Conservation (phyloP, 2,329 filamentous ascomycete genomes). For the Cercospora sesami region DNA sequence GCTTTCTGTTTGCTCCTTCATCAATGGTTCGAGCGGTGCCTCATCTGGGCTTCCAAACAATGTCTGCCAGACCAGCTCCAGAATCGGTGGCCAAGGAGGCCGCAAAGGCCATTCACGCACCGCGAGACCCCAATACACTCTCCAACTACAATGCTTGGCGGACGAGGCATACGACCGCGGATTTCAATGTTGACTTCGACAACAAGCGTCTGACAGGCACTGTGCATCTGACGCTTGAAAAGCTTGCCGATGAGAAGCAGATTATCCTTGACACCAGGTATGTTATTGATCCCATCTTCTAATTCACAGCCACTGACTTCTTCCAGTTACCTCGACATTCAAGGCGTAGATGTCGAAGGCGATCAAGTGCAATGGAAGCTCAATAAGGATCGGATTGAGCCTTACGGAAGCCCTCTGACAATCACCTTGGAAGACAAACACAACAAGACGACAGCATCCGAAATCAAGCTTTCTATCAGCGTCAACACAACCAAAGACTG, state of each 20-base stretch:
- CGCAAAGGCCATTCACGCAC: constrained; percentile 38
- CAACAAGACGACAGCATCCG: constrained; percentile 32
- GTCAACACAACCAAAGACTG: constrained; percentile 82
- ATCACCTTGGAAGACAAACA: constrained; percentile 55
- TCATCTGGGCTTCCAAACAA: constrained; percentile 18
- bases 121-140: constrained; percentile 77
- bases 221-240: constrained; percentile 74
- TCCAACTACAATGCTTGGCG: constrained; percentile 89
- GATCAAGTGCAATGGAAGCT: constrained; percentile 67
- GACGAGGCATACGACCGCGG: constrained; percentile 78
- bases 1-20: constrained; percentile 11
- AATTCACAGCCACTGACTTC: constrained; percentile 3
- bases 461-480: constrained; percentile 33
- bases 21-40: constrained; percentile 15
- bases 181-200: constrained; percentile 81
- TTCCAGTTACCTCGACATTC: constrained; percentile 67
- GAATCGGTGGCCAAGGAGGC: constrained; percentile 31
- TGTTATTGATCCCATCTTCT: background rate
- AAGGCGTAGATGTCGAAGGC: constrained; percentile 68
- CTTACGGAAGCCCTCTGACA: constrained; percentile 71
- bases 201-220: constrained; percentile 73
- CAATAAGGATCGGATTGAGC: constrained; percentile 64
- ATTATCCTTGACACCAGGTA: constrained; percentile 77
- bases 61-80: constrained; percentile 34
- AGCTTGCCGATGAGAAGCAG: constrained; percentile 69